Base-by-base conservation (phyloP, 345 rosid species). In the Kandelia obovata region DNA sequence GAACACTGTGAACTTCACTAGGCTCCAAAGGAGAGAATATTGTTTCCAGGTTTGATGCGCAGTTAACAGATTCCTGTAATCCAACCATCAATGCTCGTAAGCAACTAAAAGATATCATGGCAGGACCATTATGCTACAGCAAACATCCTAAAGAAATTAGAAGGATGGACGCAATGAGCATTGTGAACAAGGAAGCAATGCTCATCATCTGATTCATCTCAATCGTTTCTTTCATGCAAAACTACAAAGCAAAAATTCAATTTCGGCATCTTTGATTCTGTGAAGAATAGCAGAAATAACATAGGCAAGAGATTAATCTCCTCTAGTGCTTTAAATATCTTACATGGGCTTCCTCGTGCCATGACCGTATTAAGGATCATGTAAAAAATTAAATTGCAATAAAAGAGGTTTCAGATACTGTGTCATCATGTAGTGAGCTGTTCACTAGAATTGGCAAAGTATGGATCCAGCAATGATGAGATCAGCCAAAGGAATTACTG, bases 1-100 rank as follows among this genome's bases (percentile, higher is more conserved):
- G 82, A 73, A 80, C 82, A 72, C 72, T 75, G 26, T 53, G 72
- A 26, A 70, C 64, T 65, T 78, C 83, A 62, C 71, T 43, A 65
- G 82, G 81, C 81, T 84, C 90, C 72, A 86, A 51, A 80, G 92
- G 96, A 66, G 98, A 92, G 81, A 92, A 90, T 63, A 92, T 90
- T 31, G 92, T 90, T 73, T 86, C 96, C 39, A 83, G 73, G 80
- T 79, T 80, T 53, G 91, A 76, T 71, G 79, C 47, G 64, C 82
- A 77, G 43, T 76, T 57, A 69, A 25, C 16, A 61, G 77, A 60
- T 64, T 88, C 92, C 92, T 88, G 78, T 63, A 75, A 67, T 64
- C 47, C 9, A 71, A 20, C 13, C 19, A 60, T 39, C 59, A 16
- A 47, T 32, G 26, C 53, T 56, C 15, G 3, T 19, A 46, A 26